Base-by-base conservation (phyloP, 163 green algal species). In the Smithsoniella earleae region DNA sequence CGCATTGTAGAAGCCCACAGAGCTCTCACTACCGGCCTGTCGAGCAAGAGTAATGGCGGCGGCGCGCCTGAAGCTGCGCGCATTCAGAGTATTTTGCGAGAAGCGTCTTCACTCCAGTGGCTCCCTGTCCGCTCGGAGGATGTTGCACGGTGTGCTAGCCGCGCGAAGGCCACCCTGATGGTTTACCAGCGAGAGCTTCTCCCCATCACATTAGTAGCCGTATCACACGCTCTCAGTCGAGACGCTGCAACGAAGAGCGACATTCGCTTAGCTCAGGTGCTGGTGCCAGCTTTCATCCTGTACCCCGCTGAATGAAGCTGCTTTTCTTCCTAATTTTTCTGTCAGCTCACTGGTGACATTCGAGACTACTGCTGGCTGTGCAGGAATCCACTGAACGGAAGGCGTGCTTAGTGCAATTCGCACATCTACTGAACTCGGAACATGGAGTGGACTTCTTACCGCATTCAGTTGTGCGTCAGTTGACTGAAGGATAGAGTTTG, bases 1-100 rank as follows among this genome's bases (percentile, higher is more conserved):
- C 58, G 58, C 58, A 69, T 69, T 31, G 58, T 69, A 33, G 58
- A 69, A 36, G 58, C 58, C 16, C 58, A 69, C 25, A 33, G 58
- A 16, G 31, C 58, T 18, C 58, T 49, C 40, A 49, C 13, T 49
- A 13, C 40, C 13, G 40, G 40, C 40, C 10, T 49, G 40, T 13
- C 40, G 40, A 10, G 13, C 10, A 13, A 49, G 40, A 13, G 10
- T 10, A 49, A 13, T 13, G 40, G 40, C 40, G 10, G 10, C 13
- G 40, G 10, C 10, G 40, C 58, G 58, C n/a, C n/a, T 5, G 58
- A 33, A 5, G 25, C n/a, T 6, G 40, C 40, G 40, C 40, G 40
- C 40, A 33, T 69, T 30, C 58, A 69, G 58, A 33, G 30, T 6
- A 36, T 69, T 18, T 31, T 69, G 58, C 58, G 58, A 5, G 58